Conservation (phyloP, 2,329 filamentous ascomycete species). For the Paraphaeosphaeria minitans region DNA sequence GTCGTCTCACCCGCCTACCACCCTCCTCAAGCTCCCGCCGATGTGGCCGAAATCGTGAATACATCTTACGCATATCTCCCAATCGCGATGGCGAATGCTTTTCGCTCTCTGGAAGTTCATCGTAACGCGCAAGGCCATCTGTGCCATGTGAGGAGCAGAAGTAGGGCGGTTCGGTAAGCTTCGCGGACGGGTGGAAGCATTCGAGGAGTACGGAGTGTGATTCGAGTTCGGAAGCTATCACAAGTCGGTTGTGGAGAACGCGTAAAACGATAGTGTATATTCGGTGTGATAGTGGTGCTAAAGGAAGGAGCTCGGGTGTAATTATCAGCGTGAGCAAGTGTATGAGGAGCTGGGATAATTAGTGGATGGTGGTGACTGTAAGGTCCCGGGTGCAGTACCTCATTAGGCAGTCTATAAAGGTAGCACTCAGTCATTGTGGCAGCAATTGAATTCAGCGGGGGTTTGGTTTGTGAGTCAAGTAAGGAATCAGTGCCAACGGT, state of each 20-base stretch:
- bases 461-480: neutral
- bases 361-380: conserved; percentile 12
- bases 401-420: conserved; percentile 46
- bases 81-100: conserved; percentile 42
- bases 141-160: conserved; percentile 72
- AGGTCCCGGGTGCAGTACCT: conserved; percentile 23
- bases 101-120: conserved; percentile 39
- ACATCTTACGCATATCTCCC: conserved; percentile 61
- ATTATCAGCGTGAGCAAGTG: conserved; percentile 50
- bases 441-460: neutral
- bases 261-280: conserved; percentile 67
- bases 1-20: conserved; percentile 47
- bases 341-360: conserved; percentile 47
- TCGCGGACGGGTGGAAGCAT: conserved; percentile 75
- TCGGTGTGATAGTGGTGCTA: conserved; percentile 65
- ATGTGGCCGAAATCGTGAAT: conserved; percentile 72
- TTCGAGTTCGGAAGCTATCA: conserved; percentile 61
- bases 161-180: conserved; percentile 70
- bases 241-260: conserved; percentile 68
- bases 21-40: conserved; percentile 57
- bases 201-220: conserved; percentile 75
- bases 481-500: conserved; percentile 5
- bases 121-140: conserved; percentile 58
- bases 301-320: conserved; percentile 54
- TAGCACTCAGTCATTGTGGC: conserved; percentile 34